Evolutionary conservation across 2,329 filamentous ascomycete genomes (phyloP).

Genomic region (Fusarium nygamai): DNA sequence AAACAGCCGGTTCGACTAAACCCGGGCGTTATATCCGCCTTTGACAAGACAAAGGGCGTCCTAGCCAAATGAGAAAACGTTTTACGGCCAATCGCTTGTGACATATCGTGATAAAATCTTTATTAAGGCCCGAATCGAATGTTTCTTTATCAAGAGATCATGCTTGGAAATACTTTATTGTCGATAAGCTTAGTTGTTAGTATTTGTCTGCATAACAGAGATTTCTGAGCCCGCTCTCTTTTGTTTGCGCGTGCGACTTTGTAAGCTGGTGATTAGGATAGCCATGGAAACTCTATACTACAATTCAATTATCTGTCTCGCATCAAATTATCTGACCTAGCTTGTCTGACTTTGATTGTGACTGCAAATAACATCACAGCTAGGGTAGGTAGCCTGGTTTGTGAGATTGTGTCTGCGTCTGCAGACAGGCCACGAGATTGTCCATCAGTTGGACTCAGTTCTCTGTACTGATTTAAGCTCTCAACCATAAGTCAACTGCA

Average conservation of each 20-base stretch:
- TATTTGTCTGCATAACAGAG: background rate
- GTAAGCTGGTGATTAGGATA: too few relatives aligned
- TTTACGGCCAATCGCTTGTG: background rate
- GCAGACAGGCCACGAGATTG: background rate
- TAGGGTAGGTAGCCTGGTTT: background rate
- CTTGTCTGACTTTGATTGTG: too few relatives aligned
- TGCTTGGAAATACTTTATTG: background rate
- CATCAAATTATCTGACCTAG: too few relatives aligned
- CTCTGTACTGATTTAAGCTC: background rate
- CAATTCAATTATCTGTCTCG: accelerated
- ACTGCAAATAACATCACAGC: background rate
- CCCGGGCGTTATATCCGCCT: background rate
- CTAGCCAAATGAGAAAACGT: background rate
- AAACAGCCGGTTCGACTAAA: background rate
- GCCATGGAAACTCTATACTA: too few relatives aligned
- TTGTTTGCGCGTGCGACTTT: background rate
- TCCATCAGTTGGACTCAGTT: background rate
- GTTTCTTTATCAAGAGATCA: background rate
- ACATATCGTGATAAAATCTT: background rate
- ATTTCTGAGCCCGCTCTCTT: background rate
- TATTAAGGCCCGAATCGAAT: background rate
- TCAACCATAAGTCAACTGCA: background rate
- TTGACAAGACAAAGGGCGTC: background rate
- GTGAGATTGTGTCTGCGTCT: background rate
- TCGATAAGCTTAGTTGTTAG: background rate